These are phyloP conservation scores for Serendipita sp. DNA, from an alignment of 768 basidiomycete genomes.

Conservation along the genomic window DNA sequence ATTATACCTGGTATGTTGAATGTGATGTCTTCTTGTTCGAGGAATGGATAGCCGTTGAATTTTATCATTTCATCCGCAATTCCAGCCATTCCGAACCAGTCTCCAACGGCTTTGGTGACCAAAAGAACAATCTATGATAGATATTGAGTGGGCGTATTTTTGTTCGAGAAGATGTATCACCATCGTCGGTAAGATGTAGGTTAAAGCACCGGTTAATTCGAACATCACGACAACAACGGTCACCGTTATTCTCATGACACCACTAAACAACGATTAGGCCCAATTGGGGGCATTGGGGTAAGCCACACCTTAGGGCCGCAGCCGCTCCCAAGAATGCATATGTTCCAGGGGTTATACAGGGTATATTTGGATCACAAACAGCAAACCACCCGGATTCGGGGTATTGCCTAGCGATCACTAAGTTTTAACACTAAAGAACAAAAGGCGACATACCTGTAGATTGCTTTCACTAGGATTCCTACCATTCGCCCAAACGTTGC, in stretches of 20 bases:
- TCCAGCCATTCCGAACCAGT: constrained; percentile 80
- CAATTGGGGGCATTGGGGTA: neutral
- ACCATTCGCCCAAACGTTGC: constrained; percentile 96
- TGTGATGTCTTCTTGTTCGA: constrained; percentile 51
- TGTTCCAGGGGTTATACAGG: constrained; percentile 96
- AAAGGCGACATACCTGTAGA: constrained; percentile 45
- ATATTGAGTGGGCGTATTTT: neutral
- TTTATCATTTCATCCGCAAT: constrained; percentile 96
- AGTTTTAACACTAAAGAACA: neutral
- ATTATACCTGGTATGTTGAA: constrained; percentile 75
- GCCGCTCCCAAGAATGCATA: constrained; percentile 97
- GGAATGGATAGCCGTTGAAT: constrained; percentile 92
- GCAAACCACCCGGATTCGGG: constrained; percentile 77
- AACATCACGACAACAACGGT: constrained; percentile 99
- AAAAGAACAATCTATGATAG: constrained; percentile 69
- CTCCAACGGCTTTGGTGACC: constrained; percentile 93
- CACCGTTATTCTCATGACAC: constrained; percentile 92
- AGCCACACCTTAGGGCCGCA: constrained; percentile 67
- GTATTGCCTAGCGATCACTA: constrained; percentile 40
- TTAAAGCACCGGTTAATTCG: constrained; percentile 90
- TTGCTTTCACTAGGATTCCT: constrained; percentile 87
- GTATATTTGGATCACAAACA: constrained; percentile 76
- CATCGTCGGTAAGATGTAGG: constrained; percentile 96
- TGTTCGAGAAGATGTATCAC: constrained; percentile 26
- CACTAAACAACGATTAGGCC: constrained; percentile 30